A percentile compares a stretch with the other conserved stretches of the same genome.
phyloP scores from a whole-genome alignment of 176 grass and related monocot species.

The Zoysia pacifica region DNA sequence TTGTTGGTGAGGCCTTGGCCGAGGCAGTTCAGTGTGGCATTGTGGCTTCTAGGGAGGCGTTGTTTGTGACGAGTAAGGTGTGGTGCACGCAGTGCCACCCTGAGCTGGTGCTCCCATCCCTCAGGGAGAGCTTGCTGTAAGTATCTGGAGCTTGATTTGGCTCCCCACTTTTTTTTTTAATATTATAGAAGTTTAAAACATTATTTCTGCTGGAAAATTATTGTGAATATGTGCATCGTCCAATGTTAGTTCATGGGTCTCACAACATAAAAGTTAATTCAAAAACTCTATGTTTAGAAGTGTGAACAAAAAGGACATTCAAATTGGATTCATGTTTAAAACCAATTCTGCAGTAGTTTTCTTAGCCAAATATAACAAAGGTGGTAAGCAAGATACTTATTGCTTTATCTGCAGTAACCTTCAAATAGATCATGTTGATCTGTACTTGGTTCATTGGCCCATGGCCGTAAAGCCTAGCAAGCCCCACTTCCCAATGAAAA shows the following conservation, averaged over 20 bases:
- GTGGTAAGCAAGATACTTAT: neutral
- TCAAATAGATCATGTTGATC: constrained; percentile 66
- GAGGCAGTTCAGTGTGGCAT: constrained; percentile 33
- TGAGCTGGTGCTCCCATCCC: constrained; percentile 57
- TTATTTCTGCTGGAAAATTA: too few relatives aligned
- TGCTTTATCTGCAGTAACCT: constrained; percentile 43
- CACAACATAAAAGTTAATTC: too few relatives aligned
- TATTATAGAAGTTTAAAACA: too few relatives aligned
- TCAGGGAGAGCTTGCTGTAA: constrained; percentile 62
- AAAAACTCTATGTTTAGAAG: too few relatives aligned
- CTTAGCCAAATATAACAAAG: too few relatives aligned
- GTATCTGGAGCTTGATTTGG: constrained; percentile 18
- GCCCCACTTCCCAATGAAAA: constrained; percentile 36
- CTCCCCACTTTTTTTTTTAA: neutral
- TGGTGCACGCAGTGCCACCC: constrained; percentile 79
- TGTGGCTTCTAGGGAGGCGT: constrained; percentile 45
- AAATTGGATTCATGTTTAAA: too few relatives aligned
- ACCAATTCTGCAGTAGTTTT: neutral
- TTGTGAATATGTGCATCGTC: too few relatives aligned
- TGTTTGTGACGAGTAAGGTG: constrained; percentile 64
- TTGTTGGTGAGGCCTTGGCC: constrained; percentile 47
- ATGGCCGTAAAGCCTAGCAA: constrained; percentile 51
- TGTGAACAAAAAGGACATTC: too few relatives aligned
- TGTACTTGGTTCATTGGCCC: constrained; percentile 68
- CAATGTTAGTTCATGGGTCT: too few relatives aligned